phyloP scores from a whole-genome alignment of 140 eudicot species.

The Anethum foeniculum region DNA sequence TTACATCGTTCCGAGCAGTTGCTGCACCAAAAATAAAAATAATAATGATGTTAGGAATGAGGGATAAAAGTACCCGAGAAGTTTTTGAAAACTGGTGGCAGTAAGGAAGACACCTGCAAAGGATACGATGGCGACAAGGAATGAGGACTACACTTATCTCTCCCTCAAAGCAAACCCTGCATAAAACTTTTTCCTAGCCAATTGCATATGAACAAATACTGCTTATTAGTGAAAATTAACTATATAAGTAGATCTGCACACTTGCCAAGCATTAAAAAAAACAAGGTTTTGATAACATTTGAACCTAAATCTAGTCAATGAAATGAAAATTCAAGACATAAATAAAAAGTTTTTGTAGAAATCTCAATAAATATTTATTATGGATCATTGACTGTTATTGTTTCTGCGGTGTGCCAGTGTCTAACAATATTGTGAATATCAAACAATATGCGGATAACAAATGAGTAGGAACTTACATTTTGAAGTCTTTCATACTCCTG shows the following conservation, averaged over 20 bases:
- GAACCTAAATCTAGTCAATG: background rate
- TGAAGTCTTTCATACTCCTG: conserved; percentile 97
- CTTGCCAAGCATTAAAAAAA: background rate
- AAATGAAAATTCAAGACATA: background rate
- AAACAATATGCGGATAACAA: background rate
- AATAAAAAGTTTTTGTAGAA: no score
- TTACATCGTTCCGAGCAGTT: conserved; percentile 76
- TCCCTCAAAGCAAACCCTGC: conserved; percentile 97
- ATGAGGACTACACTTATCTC: conserved; percentile 83
- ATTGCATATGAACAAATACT: background rate
- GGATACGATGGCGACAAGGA: conserved; percentile 91
- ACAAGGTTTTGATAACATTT: background rate
- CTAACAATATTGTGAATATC: background rate
- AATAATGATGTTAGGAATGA: background rate
- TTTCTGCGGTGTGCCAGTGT: background rate
- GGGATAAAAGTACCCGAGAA: background rate
- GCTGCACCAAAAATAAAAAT: conserved; percentile 33
- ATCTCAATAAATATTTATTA: no score
- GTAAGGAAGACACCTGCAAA: conserved; percentile 61
- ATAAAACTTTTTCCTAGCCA: conserved; percentile 80
- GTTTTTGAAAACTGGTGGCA: background rate
- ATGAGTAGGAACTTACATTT: conserved; percentile 44
- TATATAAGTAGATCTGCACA: background rate
- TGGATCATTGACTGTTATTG: background rate
- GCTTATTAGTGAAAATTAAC: background rate